These are phyloP conservation scores for Cephalotrichum gorgonifer DNA, from an alignment of 2,329 filamentous ascomycete species.

Conservation along the genomic window DNA sequence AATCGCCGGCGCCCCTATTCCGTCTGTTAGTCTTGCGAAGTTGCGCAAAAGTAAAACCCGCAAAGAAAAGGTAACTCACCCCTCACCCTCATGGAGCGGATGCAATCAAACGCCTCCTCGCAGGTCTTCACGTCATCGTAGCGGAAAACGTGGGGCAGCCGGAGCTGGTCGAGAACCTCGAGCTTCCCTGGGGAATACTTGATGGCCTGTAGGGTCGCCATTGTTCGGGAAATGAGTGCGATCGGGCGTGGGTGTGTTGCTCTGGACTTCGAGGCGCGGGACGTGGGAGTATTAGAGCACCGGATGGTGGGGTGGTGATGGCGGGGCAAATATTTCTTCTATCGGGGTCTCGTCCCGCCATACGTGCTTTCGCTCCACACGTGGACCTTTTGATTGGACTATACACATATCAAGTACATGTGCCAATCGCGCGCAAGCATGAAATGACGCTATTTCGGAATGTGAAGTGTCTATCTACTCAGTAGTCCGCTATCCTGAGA, in stretches of 20 bases:
- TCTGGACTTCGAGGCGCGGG: no score
- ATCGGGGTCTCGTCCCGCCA: not conserved
- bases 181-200: constrained; percentile 63
- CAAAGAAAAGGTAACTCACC: constrained; percentile 23
- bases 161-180: constrained; percentile 74
- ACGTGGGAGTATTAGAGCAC: not conserved
- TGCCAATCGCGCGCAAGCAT: no score
- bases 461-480: no score
- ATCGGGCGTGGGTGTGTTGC: no score
- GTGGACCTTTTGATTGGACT: no score
- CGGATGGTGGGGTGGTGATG: not conserved
- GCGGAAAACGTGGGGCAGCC: constrained; percentile 67
- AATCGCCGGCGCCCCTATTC: constrained; percentile 68
- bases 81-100: constrained; percentile 68
- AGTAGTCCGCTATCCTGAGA: no score
- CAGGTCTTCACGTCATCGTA: constrained; percentile 63
- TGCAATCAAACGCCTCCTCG: constrained; percentile 72
- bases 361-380: not conserved
- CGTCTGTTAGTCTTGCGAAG: not conserved
- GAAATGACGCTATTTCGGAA: no score
- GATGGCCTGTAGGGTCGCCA: constrained; percentile 64
- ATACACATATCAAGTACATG: no score
- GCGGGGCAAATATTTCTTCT: not conserved
- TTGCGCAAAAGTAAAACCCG: not conserved
- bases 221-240: no score